Conservation (phyloP, 768 basidiomycete species). For the Gelatoporia subvermispora region DNA sequence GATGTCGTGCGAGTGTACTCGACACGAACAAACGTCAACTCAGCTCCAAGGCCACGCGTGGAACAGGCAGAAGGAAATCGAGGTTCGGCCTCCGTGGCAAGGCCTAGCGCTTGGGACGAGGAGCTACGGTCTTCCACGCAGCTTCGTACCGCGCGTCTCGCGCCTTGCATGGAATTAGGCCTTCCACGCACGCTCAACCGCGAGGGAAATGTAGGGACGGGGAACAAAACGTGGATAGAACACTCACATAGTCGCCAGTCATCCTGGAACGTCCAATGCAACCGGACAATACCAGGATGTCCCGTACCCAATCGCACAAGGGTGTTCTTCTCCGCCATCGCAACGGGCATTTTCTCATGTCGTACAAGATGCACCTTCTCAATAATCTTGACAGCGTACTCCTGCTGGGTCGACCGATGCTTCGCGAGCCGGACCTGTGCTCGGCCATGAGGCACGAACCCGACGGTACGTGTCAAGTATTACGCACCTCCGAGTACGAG, state of each 20-base stretch:
- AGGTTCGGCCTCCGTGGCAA: too few species aligned
- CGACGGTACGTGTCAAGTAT: background rate
- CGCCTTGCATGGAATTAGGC: background rate
- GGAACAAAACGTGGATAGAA: background rate
- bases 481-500: slow-evolving; percentile 73
- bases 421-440: slow-evolving; percentile 54
- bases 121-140: too few species aligned
- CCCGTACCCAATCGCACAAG: slow-evolving; percentile 58
- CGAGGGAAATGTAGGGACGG: too few species aligned
- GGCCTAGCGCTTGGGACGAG: too few species aligned
- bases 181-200: too few species aligned
- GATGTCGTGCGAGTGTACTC: too few species aligned
- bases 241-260: slow-evolving; percentile 78
- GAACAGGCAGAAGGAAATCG: too few species aligned
- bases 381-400: slow-evolving; percentile 76
- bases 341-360: slow-evolving; percentile 73
- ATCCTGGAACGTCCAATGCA: slow-evolving; percentile 86
- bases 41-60: too few species aligned
- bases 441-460: background rate
- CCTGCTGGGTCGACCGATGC: slow-evolving; percentile 49
- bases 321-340: slow-evolving; percentile 76
- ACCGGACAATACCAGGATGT: slow-evolving; percentile 77
- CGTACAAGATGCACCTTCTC: slow-evolving; percentile 80
- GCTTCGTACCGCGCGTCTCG: too few species aligned
- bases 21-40: too few species aligned